Evolutionary conservation across 2,329 filamentous ascomycete genomes (phyloP).

Genomic region (Pseudogymnoascus sp.): DNA sequence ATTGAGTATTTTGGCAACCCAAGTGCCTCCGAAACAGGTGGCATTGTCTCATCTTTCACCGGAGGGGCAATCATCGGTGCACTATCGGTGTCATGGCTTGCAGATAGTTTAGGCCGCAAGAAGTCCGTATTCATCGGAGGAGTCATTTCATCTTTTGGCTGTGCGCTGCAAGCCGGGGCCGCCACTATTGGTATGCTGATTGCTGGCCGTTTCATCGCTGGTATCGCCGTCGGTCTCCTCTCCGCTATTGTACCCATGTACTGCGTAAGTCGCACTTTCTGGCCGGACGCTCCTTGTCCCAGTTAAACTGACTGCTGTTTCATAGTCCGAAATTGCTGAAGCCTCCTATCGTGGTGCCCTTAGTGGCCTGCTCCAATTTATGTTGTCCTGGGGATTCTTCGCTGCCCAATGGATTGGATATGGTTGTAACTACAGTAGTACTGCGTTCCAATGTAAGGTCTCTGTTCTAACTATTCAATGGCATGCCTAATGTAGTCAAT

Average conservation of each 20-base stretch:
- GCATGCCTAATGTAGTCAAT: slow-evolving; percentile 25
- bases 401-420: slow-evolving; percentile 23
- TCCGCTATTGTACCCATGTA: slow-evolving; percentile 38
- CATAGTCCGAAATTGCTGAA: slow-evolving; percentile 30
- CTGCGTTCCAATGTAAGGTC: background rate
- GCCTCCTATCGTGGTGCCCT: slow-evolving; percentile 17
- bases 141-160: slow-evolving; percentile 22
- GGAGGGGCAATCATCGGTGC: slow-evolving; percentile 31
- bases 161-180: slow-evolving; percentile 26
- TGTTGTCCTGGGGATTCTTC: slow-evolving; percentile 23
- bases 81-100: slow-evolving; percentile 27
- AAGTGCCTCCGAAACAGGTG: slow-evolving; percentile 22
- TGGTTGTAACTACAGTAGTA: slow-evolving; percentile 12
- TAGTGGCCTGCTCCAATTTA: slow-evolving; percentile 22
- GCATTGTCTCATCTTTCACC: slow-evolving; percentile 33
- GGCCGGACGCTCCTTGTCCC: slow-evolving; percentile 42
- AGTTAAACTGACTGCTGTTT: slow-evolving; percentile 44
- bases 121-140: slow-evolving; percentile 24
- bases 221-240: slow-evolving; percentile 38
- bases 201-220: slow-evolving; percentile 38
- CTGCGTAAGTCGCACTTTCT: slow-evolving; percentile 24
- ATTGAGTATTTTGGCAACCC: slow-evolving; percentile 13
- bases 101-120: slow-evolving; percentile 25
- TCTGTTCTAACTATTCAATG: slow-evolving; percentile 22
- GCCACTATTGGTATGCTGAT: slow-evolving; percentile 34